A percentile compares a stretch with the other conserved stretches of the same genome.
These are phyloP conservation scores for Geotrichum carabidarum DNA, from an alignment of 1,139 yeast species.

Conservation along the genomic window DNA sequence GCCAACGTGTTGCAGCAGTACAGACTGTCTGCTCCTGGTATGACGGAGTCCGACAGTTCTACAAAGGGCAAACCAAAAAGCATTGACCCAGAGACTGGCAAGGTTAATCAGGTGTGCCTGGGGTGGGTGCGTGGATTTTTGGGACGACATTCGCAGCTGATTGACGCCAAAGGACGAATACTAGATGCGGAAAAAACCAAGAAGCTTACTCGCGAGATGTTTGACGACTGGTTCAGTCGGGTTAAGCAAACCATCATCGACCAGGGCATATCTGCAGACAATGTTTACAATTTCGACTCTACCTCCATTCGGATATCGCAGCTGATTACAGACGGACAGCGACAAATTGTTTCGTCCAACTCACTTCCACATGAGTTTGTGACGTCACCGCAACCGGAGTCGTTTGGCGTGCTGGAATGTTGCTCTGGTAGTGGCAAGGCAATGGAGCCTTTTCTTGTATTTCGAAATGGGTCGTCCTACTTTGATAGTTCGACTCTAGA, in stretches of 20 bases:
- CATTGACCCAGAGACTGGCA: constrained; percentile 14
- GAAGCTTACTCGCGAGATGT: neutral
- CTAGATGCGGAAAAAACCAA: constrained; percentile 8
- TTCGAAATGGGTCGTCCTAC: neutral
- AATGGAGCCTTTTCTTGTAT: constrained; percentile 11
- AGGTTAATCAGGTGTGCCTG: constrained; percentile 16
- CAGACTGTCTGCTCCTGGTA: neutral
- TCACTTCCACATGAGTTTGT: neutral
- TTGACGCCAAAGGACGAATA: constrained; percentile 17
- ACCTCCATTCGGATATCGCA: constrained; percentile 10
- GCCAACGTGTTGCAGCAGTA: constrained; percentile 18
- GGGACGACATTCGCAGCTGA: constrained; percentile 17
- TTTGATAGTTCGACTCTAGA: neutral
- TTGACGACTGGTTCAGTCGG: constrained; percentile 11
- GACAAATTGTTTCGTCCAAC: constrained; percentile 15
- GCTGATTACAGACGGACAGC: constrained; percentile 13
- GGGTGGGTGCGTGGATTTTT: constrained; percentile 20
- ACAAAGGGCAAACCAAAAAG: neutral
- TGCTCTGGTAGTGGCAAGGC: constrained; percentile 10
- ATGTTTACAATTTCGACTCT: constrained; percentile 13
- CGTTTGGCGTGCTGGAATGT: constrained; percentile 16
- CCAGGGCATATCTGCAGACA: constrained; percentile 1
- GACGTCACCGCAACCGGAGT: constrained; percentile 16
- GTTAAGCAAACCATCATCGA: neutral
- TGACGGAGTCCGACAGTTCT: neutral